These are phyloP conservation scores for Hordeum vulgare DNA, from an alignment of 176 grass and related monocot genomes.

Conservation along the genomic window DNA sequence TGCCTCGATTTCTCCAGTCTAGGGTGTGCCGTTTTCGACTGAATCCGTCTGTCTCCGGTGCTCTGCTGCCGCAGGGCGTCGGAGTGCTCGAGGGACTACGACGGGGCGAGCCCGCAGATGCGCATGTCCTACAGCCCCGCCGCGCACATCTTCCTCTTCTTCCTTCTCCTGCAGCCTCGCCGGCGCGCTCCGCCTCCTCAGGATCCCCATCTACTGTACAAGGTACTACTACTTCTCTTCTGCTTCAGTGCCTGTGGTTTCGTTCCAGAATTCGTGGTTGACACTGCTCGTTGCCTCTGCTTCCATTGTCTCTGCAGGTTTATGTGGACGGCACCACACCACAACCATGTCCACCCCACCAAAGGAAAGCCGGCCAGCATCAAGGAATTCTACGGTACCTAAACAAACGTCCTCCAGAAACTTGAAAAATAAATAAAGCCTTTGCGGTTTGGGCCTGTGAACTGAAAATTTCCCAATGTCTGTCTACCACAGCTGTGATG, in stretches of 20 bases:
- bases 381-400: slow-evolving; percentile 76
- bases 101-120: slow-evolving; percentile 77
- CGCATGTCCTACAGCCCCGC: slow-evolving; percentile 69
- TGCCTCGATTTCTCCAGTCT: background rate
- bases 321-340: slow-evolving; percentile 79
- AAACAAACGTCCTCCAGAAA: too few species aligned
- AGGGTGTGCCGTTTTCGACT: too few species aligned
- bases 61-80: slow-evolving; percentile 38
- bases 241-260: background rate
- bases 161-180: slow-evolving; percentile 80
- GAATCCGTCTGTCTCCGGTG: background rate
- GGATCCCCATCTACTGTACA: slow-evolving; percentile 68
- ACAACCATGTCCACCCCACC: slow-evolving; percentile 82
- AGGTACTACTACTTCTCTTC: slow-evolving; percentile 25
- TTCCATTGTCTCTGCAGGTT: slow-evolving; percentile 31
- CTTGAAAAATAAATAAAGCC: too few species aligned
- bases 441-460: too few species aligned
- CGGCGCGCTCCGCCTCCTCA: slow-evolving; percentile 67
- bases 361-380: slow-evolving; percentile 81
- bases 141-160: slow-evolving; percentile 64
- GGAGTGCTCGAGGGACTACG: slow-evolving; percentile 61
- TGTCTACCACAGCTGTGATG: slow-evolving; percentile 43
- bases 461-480: background rate
- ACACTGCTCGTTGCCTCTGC: background rate
- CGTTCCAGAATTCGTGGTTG: background rate